Evolutionary conservation across 768 basidiomycete species (phyloP), one percentile per base, ranked within the genome.

Genomic region (Mycena leptocephala): DNA sequence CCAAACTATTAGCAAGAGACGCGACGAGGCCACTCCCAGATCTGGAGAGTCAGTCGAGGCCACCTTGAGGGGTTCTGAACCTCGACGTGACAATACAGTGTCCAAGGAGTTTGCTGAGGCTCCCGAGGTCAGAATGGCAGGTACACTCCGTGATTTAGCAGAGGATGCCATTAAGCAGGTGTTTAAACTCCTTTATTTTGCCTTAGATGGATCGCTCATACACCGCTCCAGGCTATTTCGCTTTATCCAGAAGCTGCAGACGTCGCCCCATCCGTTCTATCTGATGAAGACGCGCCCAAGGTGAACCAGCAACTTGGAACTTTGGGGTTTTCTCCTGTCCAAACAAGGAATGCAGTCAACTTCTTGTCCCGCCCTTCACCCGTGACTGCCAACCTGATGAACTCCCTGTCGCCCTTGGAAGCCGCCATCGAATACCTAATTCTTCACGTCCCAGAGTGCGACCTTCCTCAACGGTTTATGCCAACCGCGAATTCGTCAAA

Each of bases 81-180:
- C 72, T 37, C 79, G 76, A 30, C 76, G 69, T 43, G 67, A 78
- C 2, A 69, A 77, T 32, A 77, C 79, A 20, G 59, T 37, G 16
- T 84, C 87, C 1, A 79, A 80, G 2, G 88, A 89, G 77, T 91
- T 89, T 67, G 82, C 85, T 16, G 85, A 88, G 67, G 88, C 86
- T 18, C 92, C 92, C 13, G 97, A 98, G 81, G 96, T 97, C 26
- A 93, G 90, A 81, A 97, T 99, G 96, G 93, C 95, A 0, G 87
- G 88, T 11, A 85, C 85, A 22, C 86, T 98, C 59, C 89, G 97
- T 37, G 95, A 96, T 70, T 84, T 93, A 58, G 95, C 97, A 4
- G 97, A 99, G 84, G 90, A 90, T 26, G 91, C 93, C 0, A 92
- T 98, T 39, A 94, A 95, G 83, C 92, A 93, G 91, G 95, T 94